phyloP scores from a whole-genome alignment of 1,284 basidiomycete genomes.

The Tilletia caries region DNA sequence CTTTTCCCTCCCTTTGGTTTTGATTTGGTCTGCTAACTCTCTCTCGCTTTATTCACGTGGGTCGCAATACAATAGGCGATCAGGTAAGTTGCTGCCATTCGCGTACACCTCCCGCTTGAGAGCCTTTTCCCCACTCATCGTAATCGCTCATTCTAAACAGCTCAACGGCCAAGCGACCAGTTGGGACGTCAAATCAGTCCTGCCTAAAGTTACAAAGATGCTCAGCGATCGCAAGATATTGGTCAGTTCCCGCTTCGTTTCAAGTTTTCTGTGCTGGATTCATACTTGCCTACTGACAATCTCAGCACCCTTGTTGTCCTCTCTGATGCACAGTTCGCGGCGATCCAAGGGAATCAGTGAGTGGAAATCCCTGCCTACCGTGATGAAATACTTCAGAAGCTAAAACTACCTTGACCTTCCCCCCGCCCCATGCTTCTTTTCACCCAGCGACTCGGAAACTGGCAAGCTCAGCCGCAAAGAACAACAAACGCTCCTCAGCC shows the following conservation, averaged over 20 bases:
- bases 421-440: not conserved
- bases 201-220: conserved; percentile 78
- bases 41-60: not conserved
- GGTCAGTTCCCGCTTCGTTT: not conserved
- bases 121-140: conserved; percentile 74
- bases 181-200: conserved; percentile 78
- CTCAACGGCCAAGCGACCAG: conserved; percentile 67
- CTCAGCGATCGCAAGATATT: conserved; percentile 69
- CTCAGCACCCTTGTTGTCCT: no score
- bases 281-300: no score
- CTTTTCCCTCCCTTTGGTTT: not conserved
- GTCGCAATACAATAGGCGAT: not conserved
- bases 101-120: no score
- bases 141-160: conserved; percentile 59
- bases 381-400: conserved; percentile 67
- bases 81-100: no score
- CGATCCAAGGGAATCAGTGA: conserved; percentile 78
- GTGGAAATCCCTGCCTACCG: not conserved
- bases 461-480: conserved; percentile 36
- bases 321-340: conserved; percentile 67
- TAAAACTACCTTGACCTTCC: no score
- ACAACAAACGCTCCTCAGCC: conserved; percentile 67
- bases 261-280: no score
- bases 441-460: conserved; percentile 32
- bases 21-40: conserved; percentile 18